Conservation (phyloP, 169 alveolate species). For the Plasmodium inui region DNA sequence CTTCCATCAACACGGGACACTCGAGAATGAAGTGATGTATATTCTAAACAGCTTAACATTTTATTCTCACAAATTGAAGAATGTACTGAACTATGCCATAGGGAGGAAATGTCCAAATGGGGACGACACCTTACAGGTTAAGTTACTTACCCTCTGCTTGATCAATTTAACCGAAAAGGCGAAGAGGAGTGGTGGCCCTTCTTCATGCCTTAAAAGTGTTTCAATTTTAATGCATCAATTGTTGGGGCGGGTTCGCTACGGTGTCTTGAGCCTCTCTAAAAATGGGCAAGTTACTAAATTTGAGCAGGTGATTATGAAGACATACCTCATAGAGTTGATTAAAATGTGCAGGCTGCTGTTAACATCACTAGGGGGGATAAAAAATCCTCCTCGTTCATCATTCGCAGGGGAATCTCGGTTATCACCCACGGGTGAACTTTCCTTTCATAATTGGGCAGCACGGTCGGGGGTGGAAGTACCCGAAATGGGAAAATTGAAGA, state of each 20-base stretch:
- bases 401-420: background rate
- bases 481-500: background rate
- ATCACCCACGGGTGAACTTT: no score
- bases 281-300: conserved; percentile 12
- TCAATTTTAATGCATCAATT: conserved; percentile 17
- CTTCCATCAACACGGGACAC: background rate
- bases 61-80: conserved; percentile 41
- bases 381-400: background rate
- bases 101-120: conserved; percentile 11
- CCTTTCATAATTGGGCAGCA: background rate
- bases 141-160: conserved; percentile 29
- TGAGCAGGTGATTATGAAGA: conserved; percentile 41
- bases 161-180: conserved; percentile 30
- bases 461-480: background rate
- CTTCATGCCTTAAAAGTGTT: background rate
- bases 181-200: background rate
- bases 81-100: conserved; percentile 31
- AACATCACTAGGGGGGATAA: background rate
- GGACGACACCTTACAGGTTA: background rate
- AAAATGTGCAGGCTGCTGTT: conserved; percentile 13
- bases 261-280: conserved; percentile 17
- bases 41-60: conserved; percentile 25
- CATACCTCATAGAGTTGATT: conserved; percentile 30
- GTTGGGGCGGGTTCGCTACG: background rate
- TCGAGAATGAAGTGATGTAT: conserved; percentile 14